These are phyloP conservation scores for Claviceps capensis DNA, from an alignment of 2,329 filamentous ascomycete genomes.

Conservation along the genomic window DNA sequence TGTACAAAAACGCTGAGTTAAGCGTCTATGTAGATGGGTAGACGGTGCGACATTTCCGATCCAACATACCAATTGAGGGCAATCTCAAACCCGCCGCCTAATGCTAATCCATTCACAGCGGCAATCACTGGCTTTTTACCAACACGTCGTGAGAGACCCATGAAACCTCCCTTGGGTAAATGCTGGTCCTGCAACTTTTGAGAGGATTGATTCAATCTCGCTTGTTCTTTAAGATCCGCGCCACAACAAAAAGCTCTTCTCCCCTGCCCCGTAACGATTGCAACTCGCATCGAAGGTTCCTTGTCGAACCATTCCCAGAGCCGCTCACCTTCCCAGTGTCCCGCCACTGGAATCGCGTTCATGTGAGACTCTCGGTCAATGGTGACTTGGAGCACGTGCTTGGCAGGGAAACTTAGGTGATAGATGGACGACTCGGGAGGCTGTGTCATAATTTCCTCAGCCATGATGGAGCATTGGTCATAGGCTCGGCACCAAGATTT, in stretches of 20 bases:
- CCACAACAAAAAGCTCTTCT: conserved; percentile 40
- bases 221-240: conserved; percentile 37
- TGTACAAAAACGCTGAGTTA: background rate
- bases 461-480: conserved; percentile 3
- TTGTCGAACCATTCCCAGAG: conserved; percentile 40
- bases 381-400: conserved; percentile 35
- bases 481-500: background rate
- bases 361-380: conserved; percentile 35
- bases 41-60: no score
- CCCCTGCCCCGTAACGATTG: conserved; percentile 37
- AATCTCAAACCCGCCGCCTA: conserved; percentile 45
- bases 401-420: conserved; percentile 29
- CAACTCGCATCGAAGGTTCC: conserved; percentile 32
- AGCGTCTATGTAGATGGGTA: no score
- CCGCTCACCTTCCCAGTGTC: conserved; percentile 33
- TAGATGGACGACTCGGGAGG: conserved; percentile 8
- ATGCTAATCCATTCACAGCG: conserved; percentile 42
- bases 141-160: conserved; percentile 36
- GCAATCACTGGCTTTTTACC: conserved; percentile 50
- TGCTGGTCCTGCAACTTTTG: conserved; percentile 3
- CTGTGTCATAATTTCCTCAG: conserved; percentile 5
- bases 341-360: conserved; percentile 29
- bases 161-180: conserved; percentile 27
- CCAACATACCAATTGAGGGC: conserved; percentile 34
- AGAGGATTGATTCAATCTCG: conserved; percentile 14